These are phyloP conservation scores for Teratosphaeria pseudoeucalypti DNA, from an alignment of 2,329 filamentous ascomycete species.

Conservation along the genomic window DNA sequence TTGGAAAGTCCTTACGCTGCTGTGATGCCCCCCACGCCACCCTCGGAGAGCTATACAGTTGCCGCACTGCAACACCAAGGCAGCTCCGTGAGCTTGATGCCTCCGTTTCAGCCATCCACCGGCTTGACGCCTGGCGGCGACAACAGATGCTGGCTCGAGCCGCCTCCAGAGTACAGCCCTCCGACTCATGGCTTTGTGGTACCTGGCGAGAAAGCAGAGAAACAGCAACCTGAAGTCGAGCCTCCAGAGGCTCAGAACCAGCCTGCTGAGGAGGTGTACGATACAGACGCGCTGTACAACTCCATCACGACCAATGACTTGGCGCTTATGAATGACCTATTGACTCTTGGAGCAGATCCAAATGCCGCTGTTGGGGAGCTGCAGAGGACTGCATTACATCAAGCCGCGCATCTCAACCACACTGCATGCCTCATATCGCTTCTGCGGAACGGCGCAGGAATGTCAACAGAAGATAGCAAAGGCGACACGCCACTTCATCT, in stretches of 20 bases:
- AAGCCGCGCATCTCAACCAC: slow-evolving; percentile 20
- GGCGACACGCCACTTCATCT: slow-evolving; percentile 21
- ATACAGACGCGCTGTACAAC: slow-evolving; percentile 13
- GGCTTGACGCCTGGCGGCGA: slow-evolving; percentile 15
- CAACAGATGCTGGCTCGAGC: slow-evolving; percentile 17
- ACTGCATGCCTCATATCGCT: slow-evolving; percentile 10
- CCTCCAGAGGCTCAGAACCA: slow-evolving; percentile 5
- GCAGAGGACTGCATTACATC: slow-evolving; percentile 19
- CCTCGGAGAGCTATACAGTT: slow-evolving; percentile 2
- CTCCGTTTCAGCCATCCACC: slow-evolving; percentile 5
- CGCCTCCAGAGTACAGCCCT: slow-evolving; percentile 21
- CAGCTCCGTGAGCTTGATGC: neutral
- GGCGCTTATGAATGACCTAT: slow-evolving; percentile 9
- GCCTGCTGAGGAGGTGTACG: slow-evolving; percentile 5
- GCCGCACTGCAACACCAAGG: neutral
- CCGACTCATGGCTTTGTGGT: slow-evolving; percentile 3
- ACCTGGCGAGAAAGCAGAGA: slow-evolving; percentile 8
- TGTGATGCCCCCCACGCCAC: slow-evolving; percentile 11
- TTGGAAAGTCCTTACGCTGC: neutral
- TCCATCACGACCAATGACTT: slow-evolving; percentile 15
- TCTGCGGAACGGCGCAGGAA: slow-evolving; percentile 12
- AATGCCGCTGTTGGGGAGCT: slow-evolving; percentile 13
- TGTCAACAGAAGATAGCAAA: slow-evolving; percentile 16
- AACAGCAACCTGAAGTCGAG: slow-evolving; percentile 3
- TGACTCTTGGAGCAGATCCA: slow-evolving; percentile 9